Base-by-base conservation (phyloP, 2,329 filamentous ascomycete species). In the Paramyrothecium roridum region DNA sequence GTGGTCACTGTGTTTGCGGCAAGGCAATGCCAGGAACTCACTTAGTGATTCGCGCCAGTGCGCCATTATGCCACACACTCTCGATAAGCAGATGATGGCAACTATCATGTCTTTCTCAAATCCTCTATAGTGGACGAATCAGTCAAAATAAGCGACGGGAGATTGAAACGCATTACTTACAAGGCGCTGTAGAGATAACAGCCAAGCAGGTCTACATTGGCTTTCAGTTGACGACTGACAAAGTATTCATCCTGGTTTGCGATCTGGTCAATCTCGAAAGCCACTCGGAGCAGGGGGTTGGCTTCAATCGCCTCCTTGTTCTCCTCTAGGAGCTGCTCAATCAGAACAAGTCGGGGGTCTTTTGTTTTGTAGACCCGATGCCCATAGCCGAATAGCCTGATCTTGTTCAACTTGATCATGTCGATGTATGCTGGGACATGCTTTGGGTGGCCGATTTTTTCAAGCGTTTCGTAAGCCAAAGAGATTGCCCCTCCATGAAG, bases 401-500 rank as follows among this genome's bases (percentile, higher is more conserved):
- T 62, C 54, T 78, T 72, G 47, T 70, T 70, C 23, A 58, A 61
- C 59, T 77, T 77, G 6, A 78, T 72, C 6, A 67, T 62, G n/a
- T 70, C 68, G 19, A 79, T 71, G 54, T 73, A 66, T 2, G 57
- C 54, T 1, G 70, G 70, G 6, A 77, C 74, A 34, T 71, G 70
- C 21, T 73, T 70, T 8, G 68, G 64, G 6, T 56, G 66, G 12
- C 71, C 73, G 52, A 79, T 68, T 48, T 70, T 61, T 52, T 67
- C 60, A 8, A 79, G 67, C 26, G 66, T 67, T 34, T 73, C 70
- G 63, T 80, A 79, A 0, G 77, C 77, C 3, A 75, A 67, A 54
- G 80, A 77, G 21, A 77, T 76, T 12, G 79, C 79, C 12, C 78
- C 78, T 52, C 75, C 77, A 62, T 81, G 78, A 2, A 81, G 68